phyloP scores from a whole-genome alignment of 1,284 basidiomycete genomes.

The Puccinia hordei region DNA sequence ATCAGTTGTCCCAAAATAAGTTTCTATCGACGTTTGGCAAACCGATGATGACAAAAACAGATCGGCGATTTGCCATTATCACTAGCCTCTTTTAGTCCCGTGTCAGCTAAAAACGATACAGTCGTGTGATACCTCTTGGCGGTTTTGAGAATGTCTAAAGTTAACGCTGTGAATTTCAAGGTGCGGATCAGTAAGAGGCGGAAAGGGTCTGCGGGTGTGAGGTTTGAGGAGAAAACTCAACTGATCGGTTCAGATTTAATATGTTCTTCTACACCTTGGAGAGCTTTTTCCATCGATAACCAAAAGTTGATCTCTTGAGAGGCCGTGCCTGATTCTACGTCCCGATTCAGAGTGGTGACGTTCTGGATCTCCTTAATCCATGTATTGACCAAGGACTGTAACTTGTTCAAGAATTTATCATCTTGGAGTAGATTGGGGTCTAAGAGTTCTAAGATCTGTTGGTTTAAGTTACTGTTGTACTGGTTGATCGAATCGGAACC shows the following conservation, averaged over 20 bases:
- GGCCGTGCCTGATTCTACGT: conserved; percentile 92
- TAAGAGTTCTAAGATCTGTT: conserved; percentile 76
- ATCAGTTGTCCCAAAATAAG: neutral
- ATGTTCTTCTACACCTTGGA: conserved; percentile 90
- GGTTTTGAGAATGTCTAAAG: conserved; percentile 90
- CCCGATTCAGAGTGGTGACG: conserved; percentile 84
- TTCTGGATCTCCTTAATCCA: conserved; percentile 99
- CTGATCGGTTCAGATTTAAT: conserved; percentile 85
- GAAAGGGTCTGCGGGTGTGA: neutral
- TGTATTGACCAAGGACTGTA: conserved; percentile 89
- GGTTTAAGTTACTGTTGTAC: conserved; percentile 63
- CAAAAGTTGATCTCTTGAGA: conserved; percentile 99
- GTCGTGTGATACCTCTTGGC: conserved; percentile 97
- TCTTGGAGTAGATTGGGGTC: conserved; percentile 76
- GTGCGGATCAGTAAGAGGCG: neutral
- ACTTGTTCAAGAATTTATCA: conserved; percentile 85
- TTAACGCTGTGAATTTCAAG: conserved; percentile 64
- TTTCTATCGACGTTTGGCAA: neutral
- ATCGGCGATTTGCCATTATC: conserved; percentile 69
- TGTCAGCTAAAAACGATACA: conserved; percentile 96
- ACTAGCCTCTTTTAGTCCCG: conserved; percentile 87
- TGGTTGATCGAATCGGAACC: conserved; percentile 62
- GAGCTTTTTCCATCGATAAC: conserved; percentile 86
- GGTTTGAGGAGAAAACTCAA: conserved; percentile 40
- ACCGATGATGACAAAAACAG: neutral